Evolutionary conservation across 345 rosid genomes (phyloP).

Genomic region (Syzygium oleosum): DNA sequence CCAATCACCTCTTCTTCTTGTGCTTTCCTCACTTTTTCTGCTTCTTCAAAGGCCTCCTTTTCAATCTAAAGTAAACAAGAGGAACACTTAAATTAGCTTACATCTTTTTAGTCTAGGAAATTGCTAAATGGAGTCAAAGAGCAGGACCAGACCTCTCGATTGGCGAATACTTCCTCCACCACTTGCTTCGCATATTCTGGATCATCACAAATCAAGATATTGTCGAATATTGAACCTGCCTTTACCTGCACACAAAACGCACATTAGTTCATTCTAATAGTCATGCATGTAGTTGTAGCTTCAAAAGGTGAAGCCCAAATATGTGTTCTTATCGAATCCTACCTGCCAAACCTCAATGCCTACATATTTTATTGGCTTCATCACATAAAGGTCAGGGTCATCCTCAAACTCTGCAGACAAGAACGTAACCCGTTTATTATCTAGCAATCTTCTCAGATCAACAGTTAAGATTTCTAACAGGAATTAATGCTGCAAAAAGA

Average conservation of each 20-base stretch:
- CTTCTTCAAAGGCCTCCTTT: slow-evolving; percentile 85
- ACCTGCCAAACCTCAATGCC: slow-evolving; percentile 99
- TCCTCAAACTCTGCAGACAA: slow-evolving; percentile 77
- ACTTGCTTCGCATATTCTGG: slow-evolving; percentile 81
- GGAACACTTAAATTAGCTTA: background rate
- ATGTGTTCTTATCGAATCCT: background rate
- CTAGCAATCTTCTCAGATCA: background rate
- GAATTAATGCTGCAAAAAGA: background rate
- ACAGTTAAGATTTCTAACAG: background rate
- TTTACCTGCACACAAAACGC: slow-evolving; percentile 46
- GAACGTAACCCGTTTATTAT: background rate
- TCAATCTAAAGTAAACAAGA: slow-evolving; percentile 38
- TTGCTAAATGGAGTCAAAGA: background rate
- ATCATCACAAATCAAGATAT: slow-evolving; percentile 76
- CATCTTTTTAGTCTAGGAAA: background rate
- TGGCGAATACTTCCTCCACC: slow-evolving; percentile 50
- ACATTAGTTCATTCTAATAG: background rate
- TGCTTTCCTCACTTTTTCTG: slow-evolving; percentile 83
- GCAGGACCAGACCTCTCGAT: slow-evolving; percentile 53
- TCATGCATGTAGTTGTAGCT: background rate
- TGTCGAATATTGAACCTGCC: slow-evolving; percentile 88
- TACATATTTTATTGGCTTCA: slow-evolving; percentile 70
- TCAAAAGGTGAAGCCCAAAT: background rate
- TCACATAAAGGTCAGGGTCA: slow-evolving; percentile 91
- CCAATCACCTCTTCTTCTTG: slow-evolving; percentile 75